Evolutionary conservation across 2,329 filamentous ascomycete genomes (phyloP).

Genomic region (Pseudogymnoascus sp.): DNA sequence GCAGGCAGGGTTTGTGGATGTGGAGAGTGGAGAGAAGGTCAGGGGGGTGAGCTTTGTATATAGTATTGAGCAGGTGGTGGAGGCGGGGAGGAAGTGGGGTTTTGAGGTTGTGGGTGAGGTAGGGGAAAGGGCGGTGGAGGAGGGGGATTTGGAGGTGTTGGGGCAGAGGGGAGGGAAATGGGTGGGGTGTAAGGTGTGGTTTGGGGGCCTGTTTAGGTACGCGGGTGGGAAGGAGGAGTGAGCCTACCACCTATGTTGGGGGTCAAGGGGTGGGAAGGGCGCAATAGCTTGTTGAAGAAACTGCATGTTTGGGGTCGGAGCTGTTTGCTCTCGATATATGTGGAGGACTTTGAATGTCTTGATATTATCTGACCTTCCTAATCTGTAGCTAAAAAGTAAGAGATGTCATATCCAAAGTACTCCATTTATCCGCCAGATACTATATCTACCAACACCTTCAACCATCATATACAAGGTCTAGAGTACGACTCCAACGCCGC

Average conservation of each 20-base stretch:
- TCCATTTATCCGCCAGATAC: not conserved
- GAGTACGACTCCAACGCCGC: not conserved
- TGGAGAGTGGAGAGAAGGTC: conserved; percentile 45
- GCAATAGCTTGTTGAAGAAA: not conserved
- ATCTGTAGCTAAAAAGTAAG: not conserved
- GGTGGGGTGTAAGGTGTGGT: conserved; percentile 49
- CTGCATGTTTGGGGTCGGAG: not conserved
- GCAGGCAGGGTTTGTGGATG: conserved; percentile 55
- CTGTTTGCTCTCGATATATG: not conserved
- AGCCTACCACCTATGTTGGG: not conserved
- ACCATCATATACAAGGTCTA: not conserved
- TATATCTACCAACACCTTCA: not conserved
- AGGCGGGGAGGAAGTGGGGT: conserved; percentile 37
- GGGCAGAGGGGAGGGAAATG: conserved; percentile 57
- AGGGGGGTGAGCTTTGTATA: conserved; percentile 51
- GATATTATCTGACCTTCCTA: not conserved
- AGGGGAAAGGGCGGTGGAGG: conserved; percentile 38
- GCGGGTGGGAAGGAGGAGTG: not conserved
- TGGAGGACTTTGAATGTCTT: not conserved
- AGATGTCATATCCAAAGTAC: not conserved
- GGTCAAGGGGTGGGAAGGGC: not conserved
- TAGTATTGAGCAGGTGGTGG: conserved; percentile 42
- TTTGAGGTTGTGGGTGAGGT: conserved; percentile 37
- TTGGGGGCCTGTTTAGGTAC: conserved; percentile 39
- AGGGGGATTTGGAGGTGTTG: conserved; percentile 34